A percentile compares a stretch with the other conserved stretches of the same genome.
Evolutionary conservation across 2,329 filamentous ascomycete species (phyloP).

Genomic region (Dactylonectria estremocensis): DNA sequence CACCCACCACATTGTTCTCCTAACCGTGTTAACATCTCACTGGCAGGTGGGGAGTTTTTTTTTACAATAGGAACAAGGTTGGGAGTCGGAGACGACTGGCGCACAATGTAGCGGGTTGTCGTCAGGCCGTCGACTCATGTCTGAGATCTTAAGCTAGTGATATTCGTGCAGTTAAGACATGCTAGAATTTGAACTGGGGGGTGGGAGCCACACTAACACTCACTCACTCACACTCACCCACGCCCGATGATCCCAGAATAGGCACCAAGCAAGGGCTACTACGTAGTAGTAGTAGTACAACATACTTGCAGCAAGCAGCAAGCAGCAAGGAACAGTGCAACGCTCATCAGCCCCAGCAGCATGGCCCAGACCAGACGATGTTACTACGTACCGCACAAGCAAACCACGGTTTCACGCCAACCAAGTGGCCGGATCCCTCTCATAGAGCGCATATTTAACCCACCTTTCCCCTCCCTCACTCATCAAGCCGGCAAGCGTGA

Average conservation of each 20-base stretch:
- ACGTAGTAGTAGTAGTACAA: background rate
- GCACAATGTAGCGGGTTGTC: conserved; percentile 10
- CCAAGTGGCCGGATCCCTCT: conserved; percentile 33
- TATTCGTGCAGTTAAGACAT: background rate
- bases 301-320: conserved; percentile 9
- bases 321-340: conserved; percentile 10
- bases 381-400: conserved; percentile 21
- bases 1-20: background rate
- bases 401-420: conserved; percentile 23
- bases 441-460: conserved; percentile 16
- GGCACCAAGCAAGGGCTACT: conserved; percentile 8
- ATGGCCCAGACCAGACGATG: conserved; percentile 12
- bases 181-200: too few relatives aligned
- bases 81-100: background rate
- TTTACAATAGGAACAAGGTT: background rate
- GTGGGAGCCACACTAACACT: too few relatives aligned
- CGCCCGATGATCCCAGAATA: conserved; percentile 20
- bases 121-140: background rate
- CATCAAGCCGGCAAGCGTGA: conserved; percentile 37
- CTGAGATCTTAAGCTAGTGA: background rate
- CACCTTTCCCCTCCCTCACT: conserved; percentile 27
- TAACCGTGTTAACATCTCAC: background rate
- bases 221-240: background rate
- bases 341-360: conserved; percentile 2
- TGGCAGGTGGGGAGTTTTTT: background rate